A percentile compares a stretch with the other conserved stretches of the same genome.
Conservation (phyloP, 2,329 filamentous ascomycete genomes). For the Botrytis porri region DNA sequence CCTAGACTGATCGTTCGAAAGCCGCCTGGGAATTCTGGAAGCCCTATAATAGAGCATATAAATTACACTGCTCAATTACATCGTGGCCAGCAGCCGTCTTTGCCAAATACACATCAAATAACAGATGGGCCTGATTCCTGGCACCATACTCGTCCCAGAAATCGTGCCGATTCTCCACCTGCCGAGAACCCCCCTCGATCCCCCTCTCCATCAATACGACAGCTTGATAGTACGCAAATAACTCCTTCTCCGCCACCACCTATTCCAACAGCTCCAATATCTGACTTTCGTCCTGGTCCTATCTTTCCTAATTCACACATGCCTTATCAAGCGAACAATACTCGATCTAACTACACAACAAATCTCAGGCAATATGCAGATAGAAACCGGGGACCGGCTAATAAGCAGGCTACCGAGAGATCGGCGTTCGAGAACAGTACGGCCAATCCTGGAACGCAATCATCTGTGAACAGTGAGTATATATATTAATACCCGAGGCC, state of each 20-base stretch:
- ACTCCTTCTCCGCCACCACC: constrained; percentile 19
- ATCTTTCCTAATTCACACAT: constrained; percentile 17
- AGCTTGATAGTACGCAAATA: constrained; percentile 17
- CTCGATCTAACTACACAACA: constrained; percentile 12
- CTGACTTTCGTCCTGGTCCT: constrained; percentile 14
- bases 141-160: constrained; percentile 16
- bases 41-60: constrained; percentile 16
- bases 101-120: constrained; percentile 18
- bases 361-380: constrained; percentile 20
- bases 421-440: constrained; percentile 6
- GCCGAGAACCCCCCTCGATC: constrained; percentile 3
- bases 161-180: constrained; percentile 16
- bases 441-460: background rate
- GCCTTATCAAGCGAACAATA: constrained; percentile 18
- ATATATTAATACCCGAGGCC: background rate
- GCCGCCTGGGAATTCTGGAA: constrained; percentile 11
- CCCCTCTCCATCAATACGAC: constrained; percentile 13
- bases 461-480: constrained; percentile 13
- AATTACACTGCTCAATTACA: constrained; percentile 16
- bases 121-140: constrained; percentile 18
- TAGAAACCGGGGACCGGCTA: constrained; percentile 10
- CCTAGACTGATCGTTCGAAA: constrained; percentile 8
- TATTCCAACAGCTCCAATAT: constrained; percentile 20
- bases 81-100: background rate
- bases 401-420: constrained; percentile 6